These are phyloP conservation scores for Jaminaea rosea DNA, from an alignment of 1,284 basidiomycete species.

Conservation along the genomic window DNA sequence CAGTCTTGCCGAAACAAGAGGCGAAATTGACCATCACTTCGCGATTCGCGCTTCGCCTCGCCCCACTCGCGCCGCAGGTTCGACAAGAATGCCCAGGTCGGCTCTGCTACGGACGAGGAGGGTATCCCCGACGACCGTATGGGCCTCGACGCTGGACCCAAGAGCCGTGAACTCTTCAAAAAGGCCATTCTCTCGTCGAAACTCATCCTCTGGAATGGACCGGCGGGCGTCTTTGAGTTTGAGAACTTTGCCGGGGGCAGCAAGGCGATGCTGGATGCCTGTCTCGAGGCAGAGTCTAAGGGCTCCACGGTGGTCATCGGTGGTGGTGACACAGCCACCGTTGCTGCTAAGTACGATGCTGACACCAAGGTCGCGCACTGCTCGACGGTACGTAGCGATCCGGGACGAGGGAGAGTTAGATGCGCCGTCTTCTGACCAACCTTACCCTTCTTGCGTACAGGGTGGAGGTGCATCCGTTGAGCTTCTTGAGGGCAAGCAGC, in stretches of 20 bases:
- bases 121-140: constrained; percentile 91
- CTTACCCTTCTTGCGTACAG: not conserved
- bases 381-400: constrained; percentile 91
- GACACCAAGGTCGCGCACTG: constrained; percentile 91
- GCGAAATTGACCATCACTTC: too few species aligned
- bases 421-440: constrained; percentile 58
- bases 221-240: constrained; percentile 93
- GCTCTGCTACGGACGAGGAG: constrained; percentile 65
- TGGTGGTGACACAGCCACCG: constrained; percentile 47
- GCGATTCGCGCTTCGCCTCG: too few species aligned
- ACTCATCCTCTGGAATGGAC: constrained; percentile 94
- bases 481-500: constrained; percentile 84
- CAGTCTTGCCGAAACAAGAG: too few species aligned
- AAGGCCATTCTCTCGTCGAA: constrained; percentile 76
- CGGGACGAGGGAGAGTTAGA: too few species aligned
- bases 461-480: constrained; percentile 50
- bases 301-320: constrained; percentile 83
- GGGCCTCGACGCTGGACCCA: constrained; percentile 63
- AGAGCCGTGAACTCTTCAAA: constrained; percentile 71
- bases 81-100: constrained; percentile 76
- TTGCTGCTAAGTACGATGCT: constrained; percentile 53
- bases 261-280: constrained; percentile 72
- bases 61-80: too few species aligned
- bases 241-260: constrained; percentile 80
- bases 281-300: constrained; percentile 73